Base-by-base conservation (phyloP, 2,329 filamentous ascomycete genomes). In the Fusarium anguioides region DNA sequence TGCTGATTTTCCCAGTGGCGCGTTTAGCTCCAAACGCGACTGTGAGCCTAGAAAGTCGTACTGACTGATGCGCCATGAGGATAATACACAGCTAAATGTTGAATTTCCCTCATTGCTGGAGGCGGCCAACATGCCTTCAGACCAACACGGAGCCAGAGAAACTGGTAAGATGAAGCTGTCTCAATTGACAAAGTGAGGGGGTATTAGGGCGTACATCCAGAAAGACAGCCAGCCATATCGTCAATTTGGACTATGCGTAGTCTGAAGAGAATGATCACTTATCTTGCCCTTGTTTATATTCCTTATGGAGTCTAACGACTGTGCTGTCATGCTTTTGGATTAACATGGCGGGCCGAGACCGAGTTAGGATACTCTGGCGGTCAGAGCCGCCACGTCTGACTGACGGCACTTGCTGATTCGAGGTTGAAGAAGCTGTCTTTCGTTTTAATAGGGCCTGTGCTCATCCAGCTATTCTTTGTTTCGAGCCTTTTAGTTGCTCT, bases 261-360 rank as follows among this genome's bases (percentile, higher is more conserved):
- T 23, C 36, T 39, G 18, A 39, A 21, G 36, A 21, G 36, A n/a
- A 39, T 23, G 14, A 23, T 9, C 8, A 39, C 20, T 39, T 23
- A 39, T 37, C 18, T 8, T 31, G 29, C 3, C 14, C 15, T 31
- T 31, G 7, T 31, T 31, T 31, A 11, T 29, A 29, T 29, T 29
- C 27, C 3, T 29, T 12, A 31, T 17, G 15, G 12, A 31, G 14
- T 31, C 14, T 31, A 15, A 31, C 7, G 29, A 49, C 9, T 17
- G 15, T 20, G 21, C 36, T 37, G 21, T 21, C 18, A 33, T 42
- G 3, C 8, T 40, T 50, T 47, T 47, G 26, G 21, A 21, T 51
- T 40, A 41, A 48, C 8, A 42, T 27, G 46, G 24, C 33, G 48
- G 47, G 39, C 45, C 42, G 47, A 53, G 59, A 57, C 52, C 61